phyloP scores from a whole-genome alignment of 2,329 filamentous ascomycete genomes.

The Colletotrichum sp. region DNA sequence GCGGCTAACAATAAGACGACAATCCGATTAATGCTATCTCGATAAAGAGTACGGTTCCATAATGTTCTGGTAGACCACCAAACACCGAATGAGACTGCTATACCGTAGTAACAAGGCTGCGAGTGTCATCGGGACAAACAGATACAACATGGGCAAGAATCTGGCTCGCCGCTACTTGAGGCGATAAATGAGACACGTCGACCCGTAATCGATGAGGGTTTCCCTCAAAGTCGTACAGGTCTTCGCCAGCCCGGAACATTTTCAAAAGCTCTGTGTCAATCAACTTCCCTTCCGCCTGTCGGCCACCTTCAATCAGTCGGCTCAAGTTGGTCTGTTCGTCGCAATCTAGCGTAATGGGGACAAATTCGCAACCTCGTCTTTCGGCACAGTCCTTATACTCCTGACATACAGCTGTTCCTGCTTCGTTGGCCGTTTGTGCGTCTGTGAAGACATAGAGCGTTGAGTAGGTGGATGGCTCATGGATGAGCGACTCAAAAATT shows the following conservation, averaged over 20 bases:
- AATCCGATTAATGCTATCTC: neutral
- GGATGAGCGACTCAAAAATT: neutral
- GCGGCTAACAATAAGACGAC: neutral
- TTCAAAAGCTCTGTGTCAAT: neutral
- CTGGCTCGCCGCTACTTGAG: neutral
- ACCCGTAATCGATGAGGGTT: neutral
- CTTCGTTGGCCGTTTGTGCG: neutral
- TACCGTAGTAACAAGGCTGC: neutral
- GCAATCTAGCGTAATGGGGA: neutral
- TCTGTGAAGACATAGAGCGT: neutral
- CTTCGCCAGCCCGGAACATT: neutral
- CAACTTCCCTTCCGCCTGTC: neutral
- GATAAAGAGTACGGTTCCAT: neutral
- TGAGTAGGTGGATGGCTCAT: neutral
- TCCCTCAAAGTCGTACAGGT: neutral
- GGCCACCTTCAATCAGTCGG: neutral
- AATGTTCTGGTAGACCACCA: neutral
- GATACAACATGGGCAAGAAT: neutral
- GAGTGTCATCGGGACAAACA: neutral
- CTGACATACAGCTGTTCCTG: neutral
- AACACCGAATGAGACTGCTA: neutral
- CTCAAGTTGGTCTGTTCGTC: neutral
- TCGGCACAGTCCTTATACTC: neutral
- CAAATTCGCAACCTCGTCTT: neutral
- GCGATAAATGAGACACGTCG: neutral